A percentile compares a stretch with the other conserved stretches of the same genome.
Evolutionary conservation across 768 basidiomycete genomes (phyloP).

Genomic region (Daedaleopsis sinensis): DNA sequence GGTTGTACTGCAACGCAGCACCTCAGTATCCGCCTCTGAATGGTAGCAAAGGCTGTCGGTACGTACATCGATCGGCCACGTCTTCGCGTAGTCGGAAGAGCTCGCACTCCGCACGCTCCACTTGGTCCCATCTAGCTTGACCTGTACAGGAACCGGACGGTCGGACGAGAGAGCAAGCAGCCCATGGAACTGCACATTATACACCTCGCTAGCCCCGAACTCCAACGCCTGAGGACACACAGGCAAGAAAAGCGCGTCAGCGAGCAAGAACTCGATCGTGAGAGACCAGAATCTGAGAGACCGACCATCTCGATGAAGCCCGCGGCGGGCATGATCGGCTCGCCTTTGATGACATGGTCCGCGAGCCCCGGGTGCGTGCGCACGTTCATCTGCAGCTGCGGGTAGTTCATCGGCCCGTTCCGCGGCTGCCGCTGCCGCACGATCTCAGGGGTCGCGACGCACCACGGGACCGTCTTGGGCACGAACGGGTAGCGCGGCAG

Average conservation of each 20-base stretch:
- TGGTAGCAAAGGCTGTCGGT: constrained; percentile 22
- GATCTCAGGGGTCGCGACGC: constrained; percentile 18
- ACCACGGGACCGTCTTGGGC: constrained; percentile 29
- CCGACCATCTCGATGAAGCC: constrained; percentile 46
- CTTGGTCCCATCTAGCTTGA: constrained; percentile 23
- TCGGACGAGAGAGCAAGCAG: constrained; percentile 31
- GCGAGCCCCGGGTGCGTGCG: constrained; percentile 43
- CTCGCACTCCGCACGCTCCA: constrained; percentile 35
- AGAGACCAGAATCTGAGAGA: constrained; percentile 1
- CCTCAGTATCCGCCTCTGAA: constrained; percentile 21
- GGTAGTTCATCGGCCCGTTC: constrained; percentile 41
- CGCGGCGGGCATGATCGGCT: constrained; percentile 50
- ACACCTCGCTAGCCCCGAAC: constrained; percentile 34
- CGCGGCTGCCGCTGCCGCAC: constrained; percentile 28
- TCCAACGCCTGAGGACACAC: constrained; percentile 36
- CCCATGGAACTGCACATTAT: constrained; percentile 30
- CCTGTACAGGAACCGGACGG: constrained; percentile 22
- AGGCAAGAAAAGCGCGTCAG: neutral
- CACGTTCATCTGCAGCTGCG: constrained; percentile 39
- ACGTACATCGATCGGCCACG: constrained; percentile 13
- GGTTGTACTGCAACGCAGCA: constrained; percentile 11
- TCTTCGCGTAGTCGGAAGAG: constrained; percentile 12
- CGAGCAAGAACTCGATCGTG: constrained; percentile 10
- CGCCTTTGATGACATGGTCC: constrained; percentile 47
- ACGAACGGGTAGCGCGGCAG: constrained; percentile 37